These are phyloP conservation scores for Ulmus americana DNA, from an alignment of 331 rosid species.

Conservation along the genomic window DNA sequence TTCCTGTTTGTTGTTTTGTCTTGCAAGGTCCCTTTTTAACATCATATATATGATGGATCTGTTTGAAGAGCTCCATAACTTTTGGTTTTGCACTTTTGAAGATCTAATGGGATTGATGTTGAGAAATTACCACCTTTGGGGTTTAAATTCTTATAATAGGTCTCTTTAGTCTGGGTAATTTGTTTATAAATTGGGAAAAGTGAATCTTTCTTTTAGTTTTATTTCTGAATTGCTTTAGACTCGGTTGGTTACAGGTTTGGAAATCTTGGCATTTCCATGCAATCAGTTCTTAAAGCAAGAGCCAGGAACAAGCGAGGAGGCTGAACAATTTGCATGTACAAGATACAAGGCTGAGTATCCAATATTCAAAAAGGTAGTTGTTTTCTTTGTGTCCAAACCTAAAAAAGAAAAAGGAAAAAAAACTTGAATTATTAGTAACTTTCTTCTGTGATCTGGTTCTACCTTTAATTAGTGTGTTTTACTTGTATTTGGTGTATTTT, in stretches of 20 bases:
- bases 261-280: conserved; percentile 93
- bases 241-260: conserved; percentile 51
- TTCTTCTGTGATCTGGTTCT: too few relatives aligned
- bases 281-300: conserved; percentile 84
- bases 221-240: not conserved
- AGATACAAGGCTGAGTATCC: conserved; percentile 83
- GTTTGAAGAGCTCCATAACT: too few relatives aligned
- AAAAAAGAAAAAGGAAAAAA: too few relatives aligned
- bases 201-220: not conserved
- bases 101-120: not conserved
- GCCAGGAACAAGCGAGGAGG: conserved; percentile 78
- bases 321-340: conserved; percentile 64
- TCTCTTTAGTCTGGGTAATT: not conserved
- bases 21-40: not conserved
- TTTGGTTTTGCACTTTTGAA: not conserved
- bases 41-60: too few relatives aligned
- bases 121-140: not conserved
- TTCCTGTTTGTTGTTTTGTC: not conserved
- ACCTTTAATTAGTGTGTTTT: too few relatives aligned
- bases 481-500: too few relatives aligned
- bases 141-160: not conserved
- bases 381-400: not conserved
- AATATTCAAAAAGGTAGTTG: conserved; percentile 70
- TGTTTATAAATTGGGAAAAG: not conserved
- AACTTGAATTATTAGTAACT: too few relatives aligned